Evolutionary conservation across 352 stramenopile genomes (phyloP).

Genomic region (Halophytophthora polymorphica): DNA sequence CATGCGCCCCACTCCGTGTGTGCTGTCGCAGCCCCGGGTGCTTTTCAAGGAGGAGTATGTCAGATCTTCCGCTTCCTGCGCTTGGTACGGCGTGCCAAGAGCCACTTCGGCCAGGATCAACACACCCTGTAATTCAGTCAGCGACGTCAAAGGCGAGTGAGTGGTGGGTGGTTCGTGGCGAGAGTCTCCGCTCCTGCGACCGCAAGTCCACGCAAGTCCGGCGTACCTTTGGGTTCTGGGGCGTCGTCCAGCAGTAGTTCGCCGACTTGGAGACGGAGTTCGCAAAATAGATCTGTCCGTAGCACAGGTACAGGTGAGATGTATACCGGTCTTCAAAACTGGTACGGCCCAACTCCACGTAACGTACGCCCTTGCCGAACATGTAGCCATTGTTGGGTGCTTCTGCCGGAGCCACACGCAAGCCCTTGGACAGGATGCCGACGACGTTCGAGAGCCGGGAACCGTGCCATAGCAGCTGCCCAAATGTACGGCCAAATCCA

Average conservation of each 20-base stretch:
- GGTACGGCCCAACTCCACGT: neutral
- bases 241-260: slow-evolving; percentile 78
- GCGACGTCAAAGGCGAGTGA: no score
- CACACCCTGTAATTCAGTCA: slow-evolving; percentile 37
- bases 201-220: no score
- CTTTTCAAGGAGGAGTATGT: slow-evolving; percentile 42
- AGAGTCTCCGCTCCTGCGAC: no score
- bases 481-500: slow-evolving; percentile 5
- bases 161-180: no score
- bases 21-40: slow-evolving; percentile 40
- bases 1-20: slow-evolving; percentile 56
- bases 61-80: slow-evolving; percentile 51
- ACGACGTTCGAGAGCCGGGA: slow-evolving; percentile 73
- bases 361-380: slow-evolving; percentile 83
- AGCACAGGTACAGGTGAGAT: no score
- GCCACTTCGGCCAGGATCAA: slow-evolving; percentile 67
- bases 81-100: slow-evolving; percentile 42
- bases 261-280: slow-evolving; percentile 79
- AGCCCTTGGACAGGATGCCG: slow-evolving; percentile 74
- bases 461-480: slow-evolving; percentile 84
- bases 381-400: slow-evolving; percentile 75
- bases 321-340: neutral
- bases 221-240: slow-evolving; percentile 47
- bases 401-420: slow-evolving; percentile 79
- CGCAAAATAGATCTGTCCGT: slow-evolving; percentile 86